These are phyloP conservation scores for Bipolaris oryzae DNA, from an alignment of 2,329 filamentous ascomycete genomes.

Conservation along the genomic window DNA sequence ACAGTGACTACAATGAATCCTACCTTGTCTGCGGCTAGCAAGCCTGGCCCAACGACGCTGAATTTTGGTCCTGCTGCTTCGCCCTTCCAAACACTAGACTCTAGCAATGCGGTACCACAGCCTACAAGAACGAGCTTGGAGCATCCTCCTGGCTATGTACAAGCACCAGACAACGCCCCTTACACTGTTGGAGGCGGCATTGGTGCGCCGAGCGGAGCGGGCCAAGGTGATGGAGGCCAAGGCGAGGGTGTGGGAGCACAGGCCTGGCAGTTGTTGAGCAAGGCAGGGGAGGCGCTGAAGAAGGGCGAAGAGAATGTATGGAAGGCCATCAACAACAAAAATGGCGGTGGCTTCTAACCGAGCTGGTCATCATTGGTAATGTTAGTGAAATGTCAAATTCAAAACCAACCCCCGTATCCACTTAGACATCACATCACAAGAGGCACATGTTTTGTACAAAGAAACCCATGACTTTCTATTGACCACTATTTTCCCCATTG, in stretches of 20 bases:
- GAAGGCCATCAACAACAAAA: conserved; percentile 42
- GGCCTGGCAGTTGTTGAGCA: conserved; percentile 45
- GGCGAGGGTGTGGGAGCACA: conserved; percentile 37
- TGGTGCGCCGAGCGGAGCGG: conserved; percentile 34
- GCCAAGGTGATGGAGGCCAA: conserved; percentile 38
- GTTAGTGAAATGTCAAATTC: neutral
- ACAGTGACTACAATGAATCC: conserved; percentile 46
- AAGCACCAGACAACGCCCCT: conserved; percentile 50
- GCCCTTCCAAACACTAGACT: conserved; percentile 32
- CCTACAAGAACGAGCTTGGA: conserved; percentile 36
- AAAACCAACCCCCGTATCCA: neutral
- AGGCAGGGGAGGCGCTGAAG: conserved; percentile 45
- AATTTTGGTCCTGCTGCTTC: conserved; percentile 45
- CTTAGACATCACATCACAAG: conserved; percentile 15
- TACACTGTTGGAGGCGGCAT: conserved; percentile 50
- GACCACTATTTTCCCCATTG: conserved; percentile 47
- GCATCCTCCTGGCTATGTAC: conserved; percentile 57
- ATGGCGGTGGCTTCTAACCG: conserved; percentile 1
- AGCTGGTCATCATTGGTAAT: no score
- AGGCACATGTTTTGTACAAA: conserved; percentile 20
- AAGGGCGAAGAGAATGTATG: conserved; percentile 46
- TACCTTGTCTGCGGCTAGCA: conserved; percentile 22
- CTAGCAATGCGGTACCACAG: conserved; percentile 23
- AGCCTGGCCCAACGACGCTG: conserved; percentile 47
- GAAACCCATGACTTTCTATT: conserved; percentile 47